Conservation (phyloP, 257 asterid genomes). For the Solanum pinnatisectum region DNA sequence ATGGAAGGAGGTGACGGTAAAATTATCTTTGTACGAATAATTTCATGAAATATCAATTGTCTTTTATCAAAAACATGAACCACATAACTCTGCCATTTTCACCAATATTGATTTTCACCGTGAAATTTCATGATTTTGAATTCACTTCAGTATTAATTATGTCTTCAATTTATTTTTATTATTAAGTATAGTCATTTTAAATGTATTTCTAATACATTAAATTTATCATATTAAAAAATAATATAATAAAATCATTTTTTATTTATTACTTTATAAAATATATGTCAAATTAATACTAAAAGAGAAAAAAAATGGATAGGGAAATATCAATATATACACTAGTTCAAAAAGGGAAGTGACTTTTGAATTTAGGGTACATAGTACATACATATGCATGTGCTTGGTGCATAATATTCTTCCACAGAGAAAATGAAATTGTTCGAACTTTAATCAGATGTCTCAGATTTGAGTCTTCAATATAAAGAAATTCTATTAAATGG, state of each 20-base stretch:
- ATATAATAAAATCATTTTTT: no score
- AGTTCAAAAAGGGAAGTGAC: not conserved
- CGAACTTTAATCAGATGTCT: fast-evolving
- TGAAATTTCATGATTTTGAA: no score
- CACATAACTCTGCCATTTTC: not conserved
- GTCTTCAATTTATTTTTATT: no score
- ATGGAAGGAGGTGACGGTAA: not conserved
- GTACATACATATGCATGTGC: not conserved
- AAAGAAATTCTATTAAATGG: fast-evolving
- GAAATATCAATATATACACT: not conserved
- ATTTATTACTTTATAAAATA: no score
- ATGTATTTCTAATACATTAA: not conserved
- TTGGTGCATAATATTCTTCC: not conserved
- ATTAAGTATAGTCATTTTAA: no score
- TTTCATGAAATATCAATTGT: no score
- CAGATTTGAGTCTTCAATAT: fast-evolving
- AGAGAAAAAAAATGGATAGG: not conserved
- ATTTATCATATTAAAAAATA: no score
- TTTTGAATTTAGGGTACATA: not conserved
- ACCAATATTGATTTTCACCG: no score
- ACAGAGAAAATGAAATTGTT: not conserved
- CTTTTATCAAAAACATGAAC: no score
- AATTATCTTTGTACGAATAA: fast-evolving
- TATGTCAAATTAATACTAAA: no score
- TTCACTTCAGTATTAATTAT: no score